Conservation (phyloP, 78 protist genomes). For the Dictyostelium brefeldianum region DNA sequence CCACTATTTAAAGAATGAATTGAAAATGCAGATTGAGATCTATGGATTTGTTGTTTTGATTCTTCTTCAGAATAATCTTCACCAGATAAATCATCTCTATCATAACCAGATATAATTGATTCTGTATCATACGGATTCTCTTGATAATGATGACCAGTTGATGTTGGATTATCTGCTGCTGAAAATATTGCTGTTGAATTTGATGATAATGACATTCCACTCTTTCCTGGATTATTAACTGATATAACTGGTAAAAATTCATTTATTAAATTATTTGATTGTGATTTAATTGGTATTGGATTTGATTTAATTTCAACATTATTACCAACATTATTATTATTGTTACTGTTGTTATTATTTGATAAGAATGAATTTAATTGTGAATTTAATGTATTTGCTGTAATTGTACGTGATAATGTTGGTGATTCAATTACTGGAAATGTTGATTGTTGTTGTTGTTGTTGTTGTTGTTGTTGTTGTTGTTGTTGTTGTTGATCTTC, state of each 20-base stretch:
- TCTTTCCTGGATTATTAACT: neutral
- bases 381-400: neutral
- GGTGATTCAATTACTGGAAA: neutral
- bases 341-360: no score
- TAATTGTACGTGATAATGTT: neutral
- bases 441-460: neutral
- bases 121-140: slow-evolving; percentile 7
- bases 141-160: neutral
- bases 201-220: slow-evolving; percentile 60
- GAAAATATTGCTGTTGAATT: slow-evolving; percentile 58
- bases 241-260: no score
- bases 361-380: neutral
- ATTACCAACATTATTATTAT: neutral
- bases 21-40: neutral
- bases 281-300: neutral
- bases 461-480: neutral
- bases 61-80: slow-evolving; percentile 6
- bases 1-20: neutral
- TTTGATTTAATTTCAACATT: neutral
- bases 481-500: neutral
- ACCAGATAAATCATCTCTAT: slow-evolving; percentile 38
- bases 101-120: slow-evolving; percentile 41
- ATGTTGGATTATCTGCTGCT: slow-evolving; percentile 36
- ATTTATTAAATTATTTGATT: no score
- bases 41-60: neutral